phyloP scores from a whole-genome alignment of 2,329 filamentous ascomycete genomes.

The Talaromyces sp. region DNA sequence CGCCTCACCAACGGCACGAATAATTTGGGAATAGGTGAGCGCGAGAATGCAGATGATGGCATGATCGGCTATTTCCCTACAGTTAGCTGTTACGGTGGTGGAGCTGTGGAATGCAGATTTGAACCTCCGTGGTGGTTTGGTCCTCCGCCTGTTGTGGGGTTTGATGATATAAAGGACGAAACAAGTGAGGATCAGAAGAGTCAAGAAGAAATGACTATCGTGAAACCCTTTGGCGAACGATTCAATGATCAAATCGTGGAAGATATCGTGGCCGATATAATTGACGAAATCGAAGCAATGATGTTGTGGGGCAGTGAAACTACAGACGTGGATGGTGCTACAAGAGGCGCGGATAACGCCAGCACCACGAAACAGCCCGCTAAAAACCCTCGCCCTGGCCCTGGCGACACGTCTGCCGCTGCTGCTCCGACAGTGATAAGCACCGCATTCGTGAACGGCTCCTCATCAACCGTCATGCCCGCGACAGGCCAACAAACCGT shows the following conservation, averaged over 20 bases:
- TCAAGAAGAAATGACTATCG: constrained; percentile 29
- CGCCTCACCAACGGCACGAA: constrained; percentile 45
- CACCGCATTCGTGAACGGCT: constrained; percentile 1
- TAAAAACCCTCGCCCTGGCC: constrained; percentile 2
- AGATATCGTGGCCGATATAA: constrained; percentile 86
- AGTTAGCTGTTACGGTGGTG: constrained; percentile 86
- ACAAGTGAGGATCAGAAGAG: background rate
- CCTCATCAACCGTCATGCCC: constrained; percentile 5
- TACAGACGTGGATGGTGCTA: constrained; percentile 24
- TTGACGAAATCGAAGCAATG: constrained; percentile 79
- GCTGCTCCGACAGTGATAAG: constrained; percentile 15
- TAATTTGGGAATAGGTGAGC: constrained; percentile 60
- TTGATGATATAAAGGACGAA: constrained; percentile 33
- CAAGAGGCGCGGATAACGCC: constrained; percentile 23
- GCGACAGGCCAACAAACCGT: constrained; percentile 8
- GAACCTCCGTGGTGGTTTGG: constrained; percentile 91
- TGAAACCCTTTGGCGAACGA: constrained; percentile 68
- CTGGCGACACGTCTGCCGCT: background rate
- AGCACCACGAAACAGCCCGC: background rate
- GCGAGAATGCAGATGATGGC: constrained; percentile 88
- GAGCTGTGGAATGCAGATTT: constrained; percentile 90
- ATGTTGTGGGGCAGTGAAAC: constrained; percentile 61
- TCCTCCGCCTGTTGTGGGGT: constrained; percentile 54
- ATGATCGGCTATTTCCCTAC: constrained; percentile 95
- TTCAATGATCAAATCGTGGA: constrained; percentile 94